Evolutionary conservation across 129 eudicot genomes (phyloP).

Genomic region (Arctium lappa): DNA sequence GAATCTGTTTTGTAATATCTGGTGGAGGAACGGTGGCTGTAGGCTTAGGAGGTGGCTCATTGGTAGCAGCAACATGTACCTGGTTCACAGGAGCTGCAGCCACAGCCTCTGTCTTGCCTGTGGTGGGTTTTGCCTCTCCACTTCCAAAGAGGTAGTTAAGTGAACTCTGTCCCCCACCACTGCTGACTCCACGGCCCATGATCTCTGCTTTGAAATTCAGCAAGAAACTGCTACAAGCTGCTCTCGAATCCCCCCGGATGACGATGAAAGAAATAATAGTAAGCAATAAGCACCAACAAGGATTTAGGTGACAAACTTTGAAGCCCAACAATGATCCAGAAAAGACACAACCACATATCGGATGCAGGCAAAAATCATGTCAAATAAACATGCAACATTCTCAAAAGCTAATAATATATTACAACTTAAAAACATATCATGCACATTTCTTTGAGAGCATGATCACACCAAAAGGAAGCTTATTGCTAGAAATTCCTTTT

Average conservation of each 20-base stretch:
- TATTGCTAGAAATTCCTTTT: background rate
- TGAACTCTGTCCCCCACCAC: constrained; percentile 81
- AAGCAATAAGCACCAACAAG: background rate
- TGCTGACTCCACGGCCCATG: constrained; percentile 90
- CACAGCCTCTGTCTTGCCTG: constrained; percentile 25
- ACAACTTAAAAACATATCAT: background rate
- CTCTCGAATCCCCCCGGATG: background rate
- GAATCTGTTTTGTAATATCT: constrained; percentile 48
- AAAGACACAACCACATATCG: too few species aligned
- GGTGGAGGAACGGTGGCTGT: constrained; percentile 38
- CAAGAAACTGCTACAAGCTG: background rate
- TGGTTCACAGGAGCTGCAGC: constrained; percentile 30
- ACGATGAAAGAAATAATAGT: background rate
- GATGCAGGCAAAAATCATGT: too few species aligned
- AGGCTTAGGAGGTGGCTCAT: constrained; percentile 49
- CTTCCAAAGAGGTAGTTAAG: constrained; percentile 73
- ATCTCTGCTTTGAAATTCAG: constrained; percentile 11
- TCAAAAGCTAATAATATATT: too few species aligned
- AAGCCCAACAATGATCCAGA: background rate
- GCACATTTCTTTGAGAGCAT: background rate
- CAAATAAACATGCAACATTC: background rate
- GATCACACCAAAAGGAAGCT: background rate
- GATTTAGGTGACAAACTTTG: background rate
- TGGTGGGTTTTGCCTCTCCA: constrained; percentile 49
- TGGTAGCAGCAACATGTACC: constrained; percentile 25